Percentiles rank a stretch among this genome's conserved stretches.
phyloP scores from a whole-genome alignment of 2,329 filamentous ascomycete genomes.

The Pyrenophora teres region DNA sequence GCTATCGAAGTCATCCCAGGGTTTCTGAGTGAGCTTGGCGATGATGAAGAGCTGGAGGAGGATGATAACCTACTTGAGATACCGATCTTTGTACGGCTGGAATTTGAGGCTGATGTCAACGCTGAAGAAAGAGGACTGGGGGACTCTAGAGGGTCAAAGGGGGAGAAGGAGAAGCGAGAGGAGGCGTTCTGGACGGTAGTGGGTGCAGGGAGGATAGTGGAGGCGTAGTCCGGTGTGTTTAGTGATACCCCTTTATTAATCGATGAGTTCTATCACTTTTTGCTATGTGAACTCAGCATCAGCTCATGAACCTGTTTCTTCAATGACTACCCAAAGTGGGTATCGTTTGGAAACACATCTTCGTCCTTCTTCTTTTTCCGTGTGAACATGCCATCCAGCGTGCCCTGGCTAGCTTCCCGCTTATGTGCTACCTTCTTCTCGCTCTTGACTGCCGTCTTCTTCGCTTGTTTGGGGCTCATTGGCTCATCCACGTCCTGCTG shows the following conservation, averaged over 20 bases:
- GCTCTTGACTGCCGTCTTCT: slow-evolving; percentile 58
- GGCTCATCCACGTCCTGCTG: slow-evolving; percentile 6
- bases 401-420: slow-evolving; percentile 59
- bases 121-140: slow-evolving; percentile 52
- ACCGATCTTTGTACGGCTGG: slow-evolving; percentile 87
- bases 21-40: slow-evolving; percentile 24
- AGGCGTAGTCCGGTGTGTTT: slow-evolving; percentile 2
- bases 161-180: slow-evolving; percentile 77
- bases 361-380: slow-evolving; percentile 38
- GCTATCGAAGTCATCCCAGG: slow-evolving; percentile 84
- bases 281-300: no score
- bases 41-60: slow-evolving; percentile 46
- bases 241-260: slow-evolving; percentile 6
- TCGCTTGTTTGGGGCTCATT: slow-evolving; percentile 18
- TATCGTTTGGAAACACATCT: slow-evolving; percentile 22
- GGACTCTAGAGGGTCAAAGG: slow-evolving; percentile 56
- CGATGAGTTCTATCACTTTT: neutral
- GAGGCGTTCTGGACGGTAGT: slow-evolving; percentile 95
- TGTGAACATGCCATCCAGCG: slow-evolving; percentile 43
- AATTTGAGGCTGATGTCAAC: slow-evolving; percentile 79
- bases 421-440: slow-evolving; percentile 64
- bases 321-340: slow-evolving; percentile 12
- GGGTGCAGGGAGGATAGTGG: slow-evolving; percentile 77
- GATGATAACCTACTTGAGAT: slow-evolving; percentile 79
- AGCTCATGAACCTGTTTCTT: no score